Base-by-base conservation (phyloP, 352 stramenopile genomes). In the Poterioochromonas sp. region DNA sequence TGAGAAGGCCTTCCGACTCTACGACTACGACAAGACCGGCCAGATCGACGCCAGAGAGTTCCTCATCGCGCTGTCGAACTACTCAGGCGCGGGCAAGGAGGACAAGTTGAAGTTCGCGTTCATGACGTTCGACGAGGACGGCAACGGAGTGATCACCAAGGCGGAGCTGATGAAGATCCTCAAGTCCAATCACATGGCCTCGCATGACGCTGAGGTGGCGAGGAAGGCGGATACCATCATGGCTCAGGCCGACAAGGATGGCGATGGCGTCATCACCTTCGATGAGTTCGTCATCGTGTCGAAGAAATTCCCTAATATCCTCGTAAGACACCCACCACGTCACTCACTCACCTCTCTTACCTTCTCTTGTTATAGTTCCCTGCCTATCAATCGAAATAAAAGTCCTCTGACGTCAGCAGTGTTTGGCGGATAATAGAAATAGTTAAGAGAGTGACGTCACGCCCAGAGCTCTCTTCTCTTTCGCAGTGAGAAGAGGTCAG, bases 71-170 rank as follows among this genome's bases (percentile, higher is more conserved):
- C 83, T 97, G 64, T 93, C 89, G 26, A 97, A 97, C 79, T 97
- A 97, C 80, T 94, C 89, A 0, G 92, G 90, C 20, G 91, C 90
- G 12, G 88, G 93, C 73, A 97, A 97, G 83, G 92, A 97, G 65
- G 92, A 97, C 77, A 96, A 97, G 82, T 88, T 97, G 76, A 97
- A 97, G 83, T 97, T 97, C 80, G 93, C 91, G 8, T 97, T 97
- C 82, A 89, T 96, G 80, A 86, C 97, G 29, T 96, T 96, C 43
- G 93, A 97, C 73, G 91, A 96, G 78, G 91, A 97, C 77, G 92
- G 90, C 79, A 97, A 95, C 80, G 91, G 91, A 47, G 90, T 95
- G 34, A 96, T 97, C 79, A 97, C 91, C 37, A 91, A 95, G 32
- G 88, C 92, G 58, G 92, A 97, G 79, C 85, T 97, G 35, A 90